phyloP scores from a whole-genome alignment of 306 rosid species.

The Coriaria nepalensis region DNA sequence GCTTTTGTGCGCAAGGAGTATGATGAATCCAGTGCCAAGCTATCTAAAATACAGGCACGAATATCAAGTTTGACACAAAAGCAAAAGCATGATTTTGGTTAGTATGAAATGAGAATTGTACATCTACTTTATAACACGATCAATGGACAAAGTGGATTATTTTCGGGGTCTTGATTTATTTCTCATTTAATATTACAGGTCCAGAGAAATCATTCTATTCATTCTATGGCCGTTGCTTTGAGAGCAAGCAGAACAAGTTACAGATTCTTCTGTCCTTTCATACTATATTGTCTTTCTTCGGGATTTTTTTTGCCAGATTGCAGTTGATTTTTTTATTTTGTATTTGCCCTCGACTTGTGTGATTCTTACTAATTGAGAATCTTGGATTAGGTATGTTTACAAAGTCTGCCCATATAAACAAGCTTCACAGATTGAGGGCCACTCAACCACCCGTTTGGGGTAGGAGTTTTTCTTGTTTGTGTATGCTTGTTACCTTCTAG shows the following conservation, averaged over 20 bases:
- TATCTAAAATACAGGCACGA: conserved; percentile 75
- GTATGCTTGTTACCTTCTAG: conserved; percentile 5
- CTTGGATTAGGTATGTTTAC: conserved; percentile 70
- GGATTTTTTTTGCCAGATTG: conserved; percentile 1
- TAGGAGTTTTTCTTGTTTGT: conserved; percentile 24
- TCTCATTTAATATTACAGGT: conserved; percentile 40
- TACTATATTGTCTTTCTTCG: conserved; percentile 6
- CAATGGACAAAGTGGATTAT: too few relatives aligned
- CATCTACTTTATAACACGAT: not conserved
- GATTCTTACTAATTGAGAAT: conserved; percentile 3
- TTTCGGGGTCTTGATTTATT: not conserved
- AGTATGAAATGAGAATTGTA: conserved; percentile 24
- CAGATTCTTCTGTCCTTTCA: conserved; percentile 15
- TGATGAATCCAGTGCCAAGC: conserved; percentile 71
- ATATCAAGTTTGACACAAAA: conserved; percentile 75
- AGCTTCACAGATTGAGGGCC: conserved; percentile 88
- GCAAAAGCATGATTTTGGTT: conserved; percentile 81
- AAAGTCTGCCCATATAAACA: conserved; percentile 90
- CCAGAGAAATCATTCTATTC: conserved; percentile 85
- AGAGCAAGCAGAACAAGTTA: conserved; percentile 88
- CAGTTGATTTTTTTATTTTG: too few relatives aligned
- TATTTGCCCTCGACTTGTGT: too few relatives aligned
- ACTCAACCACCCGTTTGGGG: conserved; percentile 87
- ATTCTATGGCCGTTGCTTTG: conserved; percentile 74
- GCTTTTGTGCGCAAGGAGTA: conserved; percentile 79